Percentiles rank a stretch among this genome's conserved stretches.
These are phyloP conservation scores for Alternaria postmessia DNA, from an alignment of 2,329 filamentous ascomycete species.

Conservation along the genomic window DNA sequence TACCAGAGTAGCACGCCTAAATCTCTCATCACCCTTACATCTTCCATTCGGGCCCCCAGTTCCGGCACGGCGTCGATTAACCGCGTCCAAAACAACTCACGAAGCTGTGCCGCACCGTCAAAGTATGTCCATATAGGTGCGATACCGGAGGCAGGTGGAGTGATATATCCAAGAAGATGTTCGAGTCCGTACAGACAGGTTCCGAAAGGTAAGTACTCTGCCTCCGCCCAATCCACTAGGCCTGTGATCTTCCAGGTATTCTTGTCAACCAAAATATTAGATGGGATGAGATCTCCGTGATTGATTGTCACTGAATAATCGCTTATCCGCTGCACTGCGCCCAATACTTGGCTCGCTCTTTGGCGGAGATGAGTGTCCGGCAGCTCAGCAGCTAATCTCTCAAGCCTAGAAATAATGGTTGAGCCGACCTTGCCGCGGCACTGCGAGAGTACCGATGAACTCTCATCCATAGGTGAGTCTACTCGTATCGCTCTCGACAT, in stretches of 20 bases:
- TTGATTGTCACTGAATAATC: slow-evolving; percentile 64
- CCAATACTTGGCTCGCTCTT: slow-evolving; percentile 25
- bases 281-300: slow-evolving; percentile 67
- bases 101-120: slow-evolving; percentile 53
- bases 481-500: slow-evolving; percentile 16
- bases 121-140: slow-evolving; percentile 52
- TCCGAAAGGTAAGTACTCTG: slow-evolving; percentile 68
- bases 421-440: slow-evolving; percentile 44
- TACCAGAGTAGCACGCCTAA: slow-evolving; percentile 69
- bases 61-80: slow-evolving; percentile 49
- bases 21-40: slow-evolving; percentile 57
- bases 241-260: slow-evolving; percentile 59
- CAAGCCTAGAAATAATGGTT: slow-evolving; percentile 35
- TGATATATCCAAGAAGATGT: slow-evolving; percentile 63
- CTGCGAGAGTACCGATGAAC: slow-evolving; percentile 16
- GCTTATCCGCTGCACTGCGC: slow-evolving; percentile 55
- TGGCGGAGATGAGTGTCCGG: slow-evolving; percentile 31
- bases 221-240: slow-evolving; percentile 71
- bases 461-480: slow-evolving; percentile 30
- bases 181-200: slow-evolving; percentile 68
- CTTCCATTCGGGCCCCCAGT: slow-evolving; percentile 45
- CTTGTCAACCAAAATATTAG: slow-evolving; percentile 64
- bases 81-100: slow-evolving; percentile 61
- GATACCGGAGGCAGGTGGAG: slow-evolving; percentile 3
- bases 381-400: slow-evolving; percentile 31